Evolutionary conservation across 2,329 filamentous ascomycete genomes (phyloP).

Genomic region (Xylaria sp.): DNA sequence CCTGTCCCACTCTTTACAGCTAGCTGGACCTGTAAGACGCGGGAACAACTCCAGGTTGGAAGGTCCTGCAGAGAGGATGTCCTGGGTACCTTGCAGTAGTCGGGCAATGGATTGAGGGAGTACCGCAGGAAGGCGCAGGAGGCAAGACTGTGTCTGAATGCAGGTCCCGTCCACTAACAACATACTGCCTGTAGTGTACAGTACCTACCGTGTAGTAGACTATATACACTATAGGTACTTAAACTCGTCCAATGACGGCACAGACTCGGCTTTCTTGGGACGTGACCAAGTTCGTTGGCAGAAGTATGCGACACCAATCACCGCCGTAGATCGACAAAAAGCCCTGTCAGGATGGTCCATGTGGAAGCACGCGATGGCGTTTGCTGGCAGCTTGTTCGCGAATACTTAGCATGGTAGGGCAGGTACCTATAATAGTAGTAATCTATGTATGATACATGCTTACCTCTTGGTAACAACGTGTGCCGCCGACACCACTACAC

Average conservation of each 20-base stretch:
- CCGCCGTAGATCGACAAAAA: conserved; percentile 3
- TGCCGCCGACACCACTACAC: no score
- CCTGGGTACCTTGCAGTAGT: conserved; percentile 40
- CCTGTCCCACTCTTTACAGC: conserved; percentile 8
- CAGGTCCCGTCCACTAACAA: conserved; percentile 14
- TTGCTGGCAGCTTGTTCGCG: conserved; percentile 2
- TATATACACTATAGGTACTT: no score
- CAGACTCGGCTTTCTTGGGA: conserved; percentile 3
- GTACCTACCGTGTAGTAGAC: no score
- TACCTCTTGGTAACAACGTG: no score
- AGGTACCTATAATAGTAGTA: no score
- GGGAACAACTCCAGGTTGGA: conserved; percentile 17
- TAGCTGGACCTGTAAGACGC: conserved; percentile 3
- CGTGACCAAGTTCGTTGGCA: conserved; percentile 13
- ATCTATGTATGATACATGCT: no score
- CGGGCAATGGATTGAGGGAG: conserved; percentile 9
- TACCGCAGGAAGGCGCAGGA: conserved; percentile 21
- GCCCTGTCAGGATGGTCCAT: not conserved
- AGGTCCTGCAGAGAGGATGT: conserved; percentile 34
- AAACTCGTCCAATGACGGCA: conserved; percentile 1
- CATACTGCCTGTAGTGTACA: no score
- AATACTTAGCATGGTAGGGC: not conserved
- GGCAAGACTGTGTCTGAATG: conserved; percentile 21
- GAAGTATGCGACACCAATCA: conserved; percentile 8
- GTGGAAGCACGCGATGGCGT: conserved; percentile 13